Evolutionary conservation across 306 rosid species (phyloP), one percentile per base, ranked within the genome.

Genomic region (Geum urbanum): DNA sequence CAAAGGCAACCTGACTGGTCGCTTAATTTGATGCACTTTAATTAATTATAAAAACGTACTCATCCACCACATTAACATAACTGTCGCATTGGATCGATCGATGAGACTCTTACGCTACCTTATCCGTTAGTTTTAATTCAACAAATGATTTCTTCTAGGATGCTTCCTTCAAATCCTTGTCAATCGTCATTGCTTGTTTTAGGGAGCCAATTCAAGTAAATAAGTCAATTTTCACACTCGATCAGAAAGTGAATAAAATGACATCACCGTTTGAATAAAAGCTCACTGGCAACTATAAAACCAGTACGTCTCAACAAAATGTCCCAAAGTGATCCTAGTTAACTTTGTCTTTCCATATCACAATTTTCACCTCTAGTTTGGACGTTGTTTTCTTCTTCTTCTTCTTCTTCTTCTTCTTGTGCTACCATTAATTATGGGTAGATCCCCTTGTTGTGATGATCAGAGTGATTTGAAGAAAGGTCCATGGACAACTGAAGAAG

Each of bases 401-500:
- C 39, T n/a, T 14, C 0, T 50, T 63, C 20, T 41, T 52, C 15
- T 20, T 12, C 14, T 32, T 15, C 39, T 24, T 24, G 27, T 24
- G 27, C 27, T 24, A 24, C 27, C 27, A 24, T 24, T 24, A 24
- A 24, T 35, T 9, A 92, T 92, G 98, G 96, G 92, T 1, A 81
- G 98, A 64, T 72, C 86, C 27, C 97, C 96, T 18, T 84, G 91
- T 53, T 85, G 94, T 81, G 85, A 83, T 19, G 92, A 84, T 63
- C 81, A 16, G 47, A 75, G 72, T 57, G 82, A 60, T 35, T 67
- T 90, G 24, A 92, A 92, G 87, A 92, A 92, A 84, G 98, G 98
- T 77, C 98, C 96, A 76, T 92, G 98, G 98, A 92, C 94, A 51
- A 76, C 85, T 4, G 98, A 92, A 68, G 97, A 92, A 85, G 98